phyloP scores from a whole-genome alignment of 768 basidiomycete genomes.

The Amanita pallidorosea region DNA sequence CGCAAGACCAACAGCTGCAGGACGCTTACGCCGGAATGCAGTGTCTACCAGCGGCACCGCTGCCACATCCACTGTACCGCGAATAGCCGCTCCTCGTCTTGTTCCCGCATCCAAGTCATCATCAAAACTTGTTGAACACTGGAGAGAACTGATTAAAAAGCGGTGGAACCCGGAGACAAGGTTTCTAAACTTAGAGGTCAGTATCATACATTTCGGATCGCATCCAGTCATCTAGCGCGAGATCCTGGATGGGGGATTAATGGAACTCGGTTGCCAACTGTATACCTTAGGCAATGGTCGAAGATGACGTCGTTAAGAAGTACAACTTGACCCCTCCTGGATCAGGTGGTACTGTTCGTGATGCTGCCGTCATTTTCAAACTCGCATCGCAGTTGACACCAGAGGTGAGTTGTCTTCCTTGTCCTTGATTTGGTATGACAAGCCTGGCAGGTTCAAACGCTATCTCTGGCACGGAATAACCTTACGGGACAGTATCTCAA shows the following conservation, averaged over 20 bases:
- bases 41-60: conserved; percentile 14
- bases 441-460: conserved; percentile 51
- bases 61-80: conserved; percentile 9
- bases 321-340: conserved; percentile 66
- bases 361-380: conserved; percentile 83
- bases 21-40: conserved; percentile 53
- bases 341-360: conserved; percentile 46
- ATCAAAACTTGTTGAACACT: conserved; percentile 45
- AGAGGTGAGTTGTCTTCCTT: conserved; percentile 29
- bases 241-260: conserved; percentile 5
- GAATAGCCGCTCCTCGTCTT: conserved; percentile 1
- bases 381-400: conserved; percentile 72
- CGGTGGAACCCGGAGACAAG: conserved; percentile 61
- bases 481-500: conserved; percentile 46
- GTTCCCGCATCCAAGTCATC: conserved; percentile 13
- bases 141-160: conserved; percentile 63
- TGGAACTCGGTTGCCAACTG: conserved; percentile 4
- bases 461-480: conserved; percentile 78
- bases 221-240: conserved; percentile 6
- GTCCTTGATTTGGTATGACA: conserved; percentile 7
- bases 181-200: conserved; percentile 77
- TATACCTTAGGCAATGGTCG: conserved; percentile 52
- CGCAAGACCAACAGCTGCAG: conserved; percentile 34
- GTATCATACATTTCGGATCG: conserved; percentile 16
- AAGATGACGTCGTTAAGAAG: conserved; percentile 68